Percentiles rank a stretch among this genome's conserved stretches.
Conservation (phyloP, 345 rosid genomes). For the Populus euphratica region DNA sequence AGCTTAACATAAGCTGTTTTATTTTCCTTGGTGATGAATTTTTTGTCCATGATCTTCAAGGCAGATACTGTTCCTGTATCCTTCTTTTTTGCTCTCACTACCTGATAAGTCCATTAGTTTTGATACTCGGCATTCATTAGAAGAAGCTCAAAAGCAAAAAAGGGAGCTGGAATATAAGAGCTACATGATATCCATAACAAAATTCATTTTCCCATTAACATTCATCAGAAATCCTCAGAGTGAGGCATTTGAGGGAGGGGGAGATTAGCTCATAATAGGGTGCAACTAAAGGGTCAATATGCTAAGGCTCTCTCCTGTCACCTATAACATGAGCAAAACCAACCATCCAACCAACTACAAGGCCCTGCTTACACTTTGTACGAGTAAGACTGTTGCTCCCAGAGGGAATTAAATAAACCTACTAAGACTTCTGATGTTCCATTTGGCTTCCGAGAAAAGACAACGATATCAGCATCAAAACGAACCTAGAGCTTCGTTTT, state of each 20-base stretch:
- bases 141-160: conserved; percentile 2
- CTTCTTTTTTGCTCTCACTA: conserved; percentile 92
- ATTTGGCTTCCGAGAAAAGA: background rate
- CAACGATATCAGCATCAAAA: background rate
- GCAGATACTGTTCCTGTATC: conserved; percentile 83
- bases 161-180: background rate
- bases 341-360: background rate
- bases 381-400: background rate
- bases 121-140: conserved; percentile 8
- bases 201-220: background rate
- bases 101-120: conserved; percentile 43
- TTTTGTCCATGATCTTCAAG: conserved; percentile 98
- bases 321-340: background rate
- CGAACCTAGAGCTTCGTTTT: background rate
- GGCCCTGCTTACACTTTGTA: background rate
- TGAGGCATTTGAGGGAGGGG: background rate
- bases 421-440: conserved; percentile 1
- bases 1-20: conserved; percentile 93
- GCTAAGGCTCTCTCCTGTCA: background rate
- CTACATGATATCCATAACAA: background rate
- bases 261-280: background rate
- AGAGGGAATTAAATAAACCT: background rate
- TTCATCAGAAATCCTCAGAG: background rate
- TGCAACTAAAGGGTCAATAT: background rate
- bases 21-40: conserved; percentile 94